Evolutionary conservation across 768 basidiomycete genomes (phyloP).

Genomic region (Boletus sensibilis): DNA sequence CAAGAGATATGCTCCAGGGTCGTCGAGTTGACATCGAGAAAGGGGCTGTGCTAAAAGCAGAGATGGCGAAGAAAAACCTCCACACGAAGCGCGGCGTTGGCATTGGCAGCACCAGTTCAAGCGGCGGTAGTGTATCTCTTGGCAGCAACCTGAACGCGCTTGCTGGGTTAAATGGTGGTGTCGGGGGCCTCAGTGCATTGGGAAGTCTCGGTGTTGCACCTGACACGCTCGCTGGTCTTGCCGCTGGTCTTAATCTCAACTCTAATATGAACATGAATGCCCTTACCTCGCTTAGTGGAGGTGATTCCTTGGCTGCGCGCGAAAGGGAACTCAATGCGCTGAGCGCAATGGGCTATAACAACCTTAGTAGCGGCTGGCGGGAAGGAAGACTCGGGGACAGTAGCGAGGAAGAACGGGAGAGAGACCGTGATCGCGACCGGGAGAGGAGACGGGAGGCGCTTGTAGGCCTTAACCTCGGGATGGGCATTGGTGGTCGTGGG

Average conservation of each 20-base stretch:
- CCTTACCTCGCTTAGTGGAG: slow-evolving; percentile 23
- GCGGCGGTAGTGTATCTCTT: slow-evolving; percentile 29
- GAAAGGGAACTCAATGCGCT: slow-evolving; percentile 50
- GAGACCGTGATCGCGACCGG: slow-evolving; percentile 47
- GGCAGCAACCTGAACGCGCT: slow-evolving; percentile 27
- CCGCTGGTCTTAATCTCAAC: slow-evolving; percentile 32
- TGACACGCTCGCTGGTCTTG: slow-evolving; percentile 29
- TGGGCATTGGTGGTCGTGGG: slow-evolving; percentile 41
- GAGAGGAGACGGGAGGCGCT: slow-evolving; percentile 43
- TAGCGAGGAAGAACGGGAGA: slow-evolving; percentile 39
- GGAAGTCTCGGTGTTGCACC: slow-evolving; percentile 28
- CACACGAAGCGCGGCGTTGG: slow-evolving; percentile 92
- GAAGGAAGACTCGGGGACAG: slow-evolving; percentile 36
- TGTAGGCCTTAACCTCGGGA: slow-evolving; percentile 39
- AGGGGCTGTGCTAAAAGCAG: slow-evolving; percentile 90
- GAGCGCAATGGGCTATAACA: slow-evolving; percentile 47
- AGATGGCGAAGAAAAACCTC: slow-evolving; percentile 99
- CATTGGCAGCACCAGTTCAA: slow-evolving; percentile 42
- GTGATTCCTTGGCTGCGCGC: slow-evolving; percentile 36
- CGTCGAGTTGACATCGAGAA: slow-evolving; percentile 90
- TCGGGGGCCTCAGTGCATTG: slow-evolving; percentile 28
- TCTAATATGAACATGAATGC: slow-evolving; percentile 27
- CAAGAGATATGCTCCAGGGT: slow-evolving; percentile 86
- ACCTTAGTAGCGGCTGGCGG: slow-evolving; percentile 32
- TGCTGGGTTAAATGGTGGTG: slow-evolving; percentile 24